phyloP scores from a whole-genome alignment of 306 rosid genomes.

The Begonia masoniana region DNA sequence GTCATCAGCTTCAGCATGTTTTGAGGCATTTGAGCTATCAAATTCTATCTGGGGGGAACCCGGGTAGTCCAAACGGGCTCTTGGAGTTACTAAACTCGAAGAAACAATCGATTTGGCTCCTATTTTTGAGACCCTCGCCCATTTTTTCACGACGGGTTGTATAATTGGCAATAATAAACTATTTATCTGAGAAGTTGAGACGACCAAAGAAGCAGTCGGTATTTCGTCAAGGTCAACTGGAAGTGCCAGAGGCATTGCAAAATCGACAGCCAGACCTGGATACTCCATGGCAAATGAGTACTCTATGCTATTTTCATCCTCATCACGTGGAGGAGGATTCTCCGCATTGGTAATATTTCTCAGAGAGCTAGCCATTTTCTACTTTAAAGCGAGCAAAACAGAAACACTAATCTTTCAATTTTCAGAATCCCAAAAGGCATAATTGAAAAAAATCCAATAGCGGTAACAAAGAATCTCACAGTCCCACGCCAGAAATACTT shows the following conservation, averaged over 20 bases:
- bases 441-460: too few species aligned
- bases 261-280: conserved; percentile 40
- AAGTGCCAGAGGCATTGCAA: conserved; percentile 37
- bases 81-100: conserved; percentile 1
- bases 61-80: not conserved
- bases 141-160: conserved; percentile 35
- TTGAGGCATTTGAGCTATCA: conserved; percentile 7
- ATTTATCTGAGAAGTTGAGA: conserved; percentile 21
- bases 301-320: conserved; percentile 15
- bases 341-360: conserved; percentile 21
- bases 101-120: not conserved
- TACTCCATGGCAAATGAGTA: conserved; percentile 66
- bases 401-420: not conserved
- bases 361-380: conserved; percentile 36
- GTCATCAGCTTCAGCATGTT: not conserved
- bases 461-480: too few species aligned
- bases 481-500: too few species aligned
- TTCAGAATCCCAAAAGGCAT: not conserved
- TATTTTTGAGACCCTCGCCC: conserved; percentile 1
- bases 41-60: not conserved
- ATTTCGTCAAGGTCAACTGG: conserved; percentile 37
- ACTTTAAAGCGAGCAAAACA: not conserved
- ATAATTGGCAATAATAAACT: conserved; percentile 32
- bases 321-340: conserved; percentile 16
- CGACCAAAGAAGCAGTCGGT: conserved; percentile 35